Conservation (phyloP, 192 early-diverging fungal genomes). For the Phycomyces blakesleeanus region DNA sequence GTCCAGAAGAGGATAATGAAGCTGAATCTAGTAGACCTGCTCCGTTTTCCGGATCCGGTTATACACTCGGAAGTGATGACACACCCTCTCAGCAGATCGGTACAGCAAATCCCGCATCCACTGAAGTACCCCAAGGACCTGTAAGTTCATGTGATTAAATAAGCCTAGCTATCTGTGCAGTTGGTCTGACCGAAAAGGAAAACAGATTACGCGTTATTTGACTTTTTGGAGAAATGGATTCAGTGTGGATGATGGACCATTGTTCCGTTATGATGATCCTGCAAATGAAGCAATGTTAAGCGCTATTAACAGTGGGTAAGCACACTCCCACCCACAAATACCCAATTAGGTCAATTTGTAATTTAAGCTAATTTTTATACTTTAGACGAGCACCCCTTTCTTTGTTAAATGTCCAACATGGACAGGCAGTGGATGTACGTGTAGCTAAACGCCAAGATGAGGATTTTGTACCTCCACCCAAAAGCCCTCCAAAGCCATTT, state of each 20-base stretch:
- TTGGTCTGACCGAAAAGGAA: not conserved
- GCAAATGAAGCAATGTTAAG: conserved; percentile 79
- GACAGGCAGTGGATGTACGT: conserved; percentile 87
- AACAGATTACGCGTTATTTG: conserved; percentile 61
- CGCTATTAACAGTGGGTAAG: conserved; percentile 84
- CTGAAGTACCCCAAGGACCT: not conserved
- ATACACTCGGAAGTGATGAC: conserved; percentile 52
- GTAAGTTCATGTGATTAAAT: too few relatives aligned
- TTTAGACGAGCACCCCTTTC: conserved; percentile 79
- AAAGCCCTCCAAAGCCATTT: conserved; percentile 73
- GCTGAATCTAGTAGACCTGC: conserved; percentile 12
- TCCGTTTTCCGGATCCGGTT: conserved; percentile 40
- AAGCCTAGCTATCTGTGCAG: too few relatives aligned
- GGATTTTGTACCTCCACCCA: conserved; percentile 81
- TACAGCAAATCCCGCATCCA: not conserved
- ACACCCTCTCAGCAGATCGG: conserved; percentile 35
- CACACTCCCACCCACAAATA: too few relatives aligned
- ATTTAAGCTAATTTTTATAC: too few relatives aligned
- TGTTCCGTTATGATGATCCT: conserved; percentile 83
- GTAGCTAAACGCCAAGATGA: conserved; percentile 81
- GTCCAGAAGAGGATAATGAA: conserved; percentile 8
- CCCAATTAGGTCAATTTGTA: too few relatives aligned
- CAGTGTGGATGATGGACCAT: conserved; percentile 89
- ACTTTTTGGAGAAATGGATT: conserved; percentile 98
- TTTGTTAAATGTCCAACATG: conserved; percentile 81